Conservation (phyloP, 371 early-diverging fungal species). For the Mortierella sp. region DNA sequence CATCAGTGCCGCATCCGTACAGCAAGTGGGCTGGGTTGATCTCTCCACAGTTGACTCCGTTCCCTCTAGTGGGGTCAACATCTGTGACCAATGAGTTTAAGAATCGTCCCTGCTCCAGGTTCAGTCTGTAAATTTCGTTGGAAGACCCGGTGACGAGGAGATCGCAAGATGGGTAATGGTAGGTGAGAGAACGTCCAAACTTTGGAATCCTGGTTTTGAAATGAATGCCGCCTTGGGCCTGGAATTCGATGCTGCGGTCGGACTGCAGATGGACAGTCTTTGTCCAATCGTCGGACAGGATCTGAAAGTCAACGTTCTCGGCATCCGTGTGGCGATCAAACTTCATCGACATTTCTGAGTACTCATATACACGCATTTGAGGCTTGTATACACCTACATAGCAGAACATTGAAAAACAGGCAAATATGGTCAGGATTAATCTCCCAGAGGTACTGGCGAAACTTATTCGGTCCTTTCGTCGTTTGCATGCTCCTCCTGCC, state of each 20-base stretch:
- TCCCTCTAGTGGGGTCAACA: slow-evolving; percentile 56
- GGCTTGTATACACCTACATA: slow-evolving; percentile 95
- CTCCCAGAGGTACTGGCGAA: too few species aligned
- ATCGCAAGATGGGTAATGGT: slow-evolving; percentile 94
- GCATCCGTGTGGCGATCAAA: slow-evolving; percentile 97
- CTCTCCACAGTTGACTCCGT: slow-evolving; percentile 83
- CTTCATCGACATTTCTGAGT: slow-evolving; percentile 94
- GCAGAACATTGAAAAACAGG: not conserved
- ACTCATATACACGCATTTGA: slow-evolving; percentile 96
- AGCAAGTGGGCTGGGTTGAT: slow-evolving; percentile 95
- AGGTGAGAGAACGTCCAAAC: slow-evolving; percentile 93
- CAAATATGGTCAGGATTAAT: too few species aligned
- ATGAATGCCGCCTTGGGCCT: slow-evolving; percentile 96
- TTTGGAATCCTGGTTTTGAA: slow-evolving; percentile 96
- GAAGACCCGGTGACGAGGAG: slow-evolving; percentile 87
- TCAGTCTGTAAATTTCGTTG: slow-evolving; percentile 91
- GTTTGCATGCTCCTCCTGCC: too few species aligned
- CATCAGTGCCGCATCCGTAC: slow-evolving; percentile 89
- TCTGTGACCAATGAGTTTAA: slow-evolving; percentile 84
- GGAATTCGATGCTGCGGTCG: slow-evolving; percentile 97
- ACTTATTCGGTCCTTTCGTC: too few species aligned
- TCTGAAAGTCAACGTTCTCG: slow-evolving; percentile 93
- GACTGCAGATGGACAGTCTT: slow-evolving; percentile 94
- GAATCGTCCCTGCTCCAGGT: slow-evolving; percentile 97
- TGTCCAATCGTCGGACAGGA: slow-evolving; percentile 98